phyloP scores from a whole-genome alignment of 768 basidiomycete genomes.

The Auriculariales sp. region DNA sequence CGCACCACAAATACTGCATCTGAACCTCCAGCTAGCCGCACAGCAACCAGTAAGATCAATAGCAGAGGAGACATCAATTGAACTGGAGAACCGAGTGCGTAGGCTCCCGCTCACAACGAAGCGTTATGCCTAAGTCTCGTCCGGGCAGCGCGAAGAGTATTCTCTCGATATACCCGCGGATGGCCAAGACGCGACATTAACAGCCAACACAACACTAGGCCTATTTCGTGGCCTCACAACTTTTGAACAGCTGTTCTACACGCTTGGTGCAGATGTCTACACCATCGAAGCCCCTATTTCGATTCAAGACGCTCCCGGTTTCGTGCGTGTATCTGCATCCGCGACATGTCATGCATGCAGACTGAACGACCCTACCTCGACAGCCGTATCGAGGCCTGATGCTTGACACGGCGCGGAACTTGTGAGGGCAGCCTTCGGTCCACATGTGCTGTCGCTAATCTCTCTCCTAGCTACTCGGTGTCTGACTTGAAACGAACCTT shows the following conservation, averaged over 20 bases:
- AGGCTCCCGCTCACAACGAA: not conserved
- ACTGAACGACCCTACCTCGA: not conserved
- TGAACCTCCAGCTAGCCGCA: slow-evolving; percentile 4
- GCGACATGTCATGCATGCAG: not conserved
- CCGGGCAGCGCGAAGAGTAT: slow-evolving; percentile 15
- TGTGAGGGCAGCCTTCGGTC: slow-evolving; percentile 5
- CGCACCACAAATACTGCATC: slow-evolving; percentile 1
- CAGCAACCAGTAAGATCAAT: slow-evolving; percentile 1
- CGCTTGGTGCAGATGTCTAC: slow-evolving; percentile 2
- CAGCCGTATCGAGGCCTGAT: slow-evolving; percentile 18
- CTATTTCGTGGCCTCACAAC: slow-evolving; percentile 23
- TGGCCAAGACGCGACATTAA: slow-evolving; percentile 11
- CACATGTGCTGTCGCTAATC: slow-evolving; percentile 6
- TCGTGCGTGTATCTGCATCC: not conserved
- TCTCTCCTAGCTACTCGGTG: slow-evolving; percentile 6
- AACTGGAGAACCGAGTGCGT: not conserved
- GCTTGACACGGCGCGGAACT: slow-evolving; percentile 26
- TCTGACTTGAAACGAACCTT: slow-evolving; percentile 16
- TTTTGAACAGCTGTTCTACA: slow-evolving; percentile 20
- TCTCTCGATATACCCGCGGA: slow-evolving; percentile 12
- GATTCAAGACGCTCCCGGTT: not conserved
- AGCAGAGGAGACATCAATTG: slow-evolving; percentile 3
- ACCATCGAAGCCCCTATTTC: not conserved
- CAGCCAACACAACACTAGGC: slow-evolving; percentile 16
- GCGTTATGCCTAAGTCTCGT: not conserved